Evolutionary conservation across 2,329 filamentous ascomycete genomes (phyloP), one percentile per base, ranked within the genome.

Genomic region (Sphaerulina vaccinii): DNA sequence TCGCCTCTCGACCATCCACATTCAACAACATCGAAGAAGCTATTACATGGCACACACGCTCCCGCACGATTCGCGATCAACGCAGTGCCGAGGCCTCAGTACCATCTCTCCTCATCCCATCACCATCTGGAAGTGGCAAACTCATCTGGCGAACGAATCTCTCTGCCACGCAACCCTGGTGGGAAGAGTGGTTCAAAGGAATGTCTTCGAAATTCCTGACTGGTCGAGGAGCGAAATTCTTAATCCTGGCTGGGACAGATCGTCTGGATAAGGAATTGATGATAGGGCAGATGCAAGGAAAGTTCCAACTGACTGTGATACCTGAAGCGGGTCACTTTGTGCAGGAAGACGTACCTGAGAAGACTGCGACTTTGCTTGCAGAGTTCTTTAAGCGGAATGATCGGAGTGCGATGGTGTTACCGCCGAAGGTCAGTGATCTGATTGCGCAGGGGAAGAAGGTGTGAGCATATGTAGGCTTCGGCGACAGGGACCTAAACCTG

Each of bases 261-360:
- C 79, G 91, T 42, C 70, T 96, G 51, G 91, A 96, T 68, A 95
- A 88, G 59, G 91, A 95, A 66, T 73, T 96, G 65, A 96, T 89
- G 70, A 96, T 96, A 69, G 91, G 91, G 13, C 91, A 96, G 72
- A 96, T 96, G 91, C 91, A 96, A 76, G 91, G 91, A 4, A 97
- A 97, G 78, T 99, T 97, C 67, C 90, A 95, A 51, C 76, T 99
- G 39, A 88, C 96, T 62, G 91, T 99, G 5, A 88, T 97, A 63
- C 91, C 93, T 0, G 89, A 96, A 68, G 90, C 93, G 1, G 93
- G 93, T 0, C 93, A 99, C 70, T 99, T 99, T 65, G 84, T 99
- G 50, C 93, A 99, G 60, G 93, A 99, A 70, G 93, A 99, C 69
- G 80, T 92, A 43, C 91, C 93, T 0, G 87, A 90, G 65, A 95